phyloP scores from a whole-genome alignment of 768 basidiomycete genomes.

The Pleurotus eryngii region DNA sequence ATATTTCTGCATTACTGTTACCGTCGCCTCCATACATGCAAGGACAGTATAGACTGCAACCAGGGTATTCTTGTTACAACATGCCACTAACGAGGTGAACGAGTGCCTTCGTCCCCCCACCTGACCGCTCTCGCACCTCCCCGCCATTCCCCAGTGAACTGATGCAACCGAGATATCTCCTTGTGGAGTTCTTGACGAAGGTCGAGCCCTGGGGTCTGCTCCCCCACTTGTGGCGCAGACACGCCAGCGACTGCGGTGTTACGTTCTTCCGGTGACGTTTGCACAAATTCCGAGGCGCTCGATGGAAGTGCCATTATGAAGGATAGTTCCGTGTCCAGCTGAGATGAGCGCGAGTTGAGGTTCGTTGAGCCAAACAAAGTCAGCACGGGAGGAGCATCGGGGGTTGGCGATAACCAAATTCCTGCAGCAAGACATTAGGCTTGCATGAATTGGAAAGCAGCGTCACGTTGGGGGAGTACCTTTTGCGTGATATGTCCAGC shows the following conservation, averaged over 20 bases:
- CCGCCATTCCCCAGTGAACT: conserved; percentile 6
- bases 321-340: conserved; percentile 89
- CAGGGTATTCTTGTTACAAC: background rate
- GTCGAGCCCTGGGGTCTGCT: background rate
- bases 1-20: no score
- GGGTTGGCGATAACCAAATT: conserved; percentile 74
- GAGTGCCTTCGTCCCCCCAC: conserved; percentile 10
- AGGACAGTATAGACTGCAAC: no score
- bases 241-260: background rate
- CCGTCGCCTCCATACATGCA: no score
- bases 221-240: background rate
- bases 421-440: conserved; percentile 40
- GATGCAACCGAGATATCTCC: conserved; percentile 9
- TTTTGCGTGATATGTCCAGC: conserved; percentile 99
- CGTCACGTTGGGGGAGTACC: conserved; percentile 42
- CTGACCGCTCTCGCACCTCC: conserved; percentile 9
- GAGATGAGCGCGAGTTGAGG: conserved; percentile 85
- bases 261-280: background rate
- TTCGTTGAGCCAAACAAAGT: conserved; percentile 96
- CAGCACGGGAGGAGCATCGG: conserved; percentile 50
- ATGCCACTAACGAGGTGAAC: conserved; percentile 12
- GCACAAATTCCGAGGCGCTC: conserved; percentile 10
- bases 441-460: no score
- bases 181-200: conserved; percentile 9
- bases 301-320: conserved; percentile 78